Base-by-base conservation (phyloP, 352 stramenopile species). In the Phytophthora lateralis region DNA sequence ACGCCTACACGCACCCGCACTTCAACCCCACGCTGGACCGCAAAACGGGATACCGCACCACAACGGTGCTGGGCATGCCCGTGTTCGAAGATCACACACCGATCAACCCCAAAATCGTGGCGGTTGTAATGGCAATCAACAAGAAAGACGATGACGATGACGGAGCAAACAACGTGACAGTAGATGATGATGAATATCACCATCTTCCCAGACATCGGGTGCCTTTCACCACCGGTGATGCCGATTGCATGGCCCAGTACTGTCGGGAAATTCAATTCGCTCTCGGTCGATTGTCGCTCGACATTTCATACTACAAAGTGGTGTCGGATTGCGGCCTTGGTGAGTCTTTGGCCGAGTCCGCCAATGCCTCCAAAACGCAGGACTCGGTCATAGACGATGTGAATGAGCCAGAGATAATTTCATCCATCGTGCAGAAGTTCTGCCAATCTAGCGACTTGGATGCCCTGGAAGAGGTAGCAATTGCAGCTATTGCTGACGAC, bases 41-140 rank as follows among this genome's bases (percentile, higher is more conserved):
- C 9, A 78, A 80, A 60, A 92, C 81, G 3, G 83, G 80, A n/a
- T 95, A 90, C 20, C 62, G 70, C 29, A 92, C 85, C 9, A 83
- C 73, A 39, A 88, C 69, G 24, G 72, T 91, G 14, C 56, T 95
- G 35, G 76, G 74, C 35, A 78, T 90, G 75, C 83, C 83, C 3
- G 65, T 95, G 7, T 83, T 85, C 41, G 80, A 87, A 62, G 80
- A 87, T 29, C 75, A 89, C 48, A 66, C 73, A 5, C 71, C 73
- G 1, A 72, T 32, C 4, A 85, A 87, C 49, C 79, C 79, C 20
- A 85, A 89, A 56, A 84, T 89, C 44, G 80, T 89, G 4, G 77
- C 77, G 2, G 80, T 87, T 11, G 77, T 79, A 4, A 88, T 96
- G 75, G 80, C 89, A 44, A 93, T 97, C 58, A 97, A 97, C 73